A percentile compares a stretch with the other conserved stretches of the same genome.
These are phyloP conservation scores for Phalaenopsis aphrodite DNA, from an alignment of 106 monocot genomes.

Conservation along the genomic window DNA sequence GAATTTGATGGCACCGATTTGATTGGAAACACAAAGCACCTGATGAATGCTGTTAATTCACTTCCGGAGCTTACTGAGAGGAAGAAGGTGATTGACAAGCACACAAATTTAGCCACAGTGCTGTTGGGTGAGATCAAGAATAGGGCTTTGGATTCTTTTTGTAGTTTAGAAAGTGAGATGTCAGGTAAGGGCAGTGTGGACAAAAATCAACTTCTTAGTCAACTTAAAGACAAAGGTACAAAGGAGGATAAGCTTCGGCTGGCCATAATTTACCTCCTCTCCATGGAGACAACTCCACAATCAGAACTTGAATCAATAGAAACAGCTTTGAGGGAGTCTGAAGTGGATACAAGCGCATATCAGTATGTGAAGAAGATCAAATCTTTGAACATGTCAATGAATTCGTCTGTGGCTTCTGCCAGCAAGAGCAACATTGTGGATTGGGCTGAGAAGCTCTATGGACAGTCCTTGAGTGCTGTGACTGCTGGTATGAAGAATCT, in stretches of 20 bases:
- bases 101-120: conserved; percentile 80
- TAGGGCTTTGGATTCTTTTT: conserved; percentile 79
- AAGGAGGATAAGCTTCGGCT: conserved; percentile 79
- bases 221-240: conserved; percentile 76
- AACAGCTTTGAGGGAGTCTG: conserved; percentile 60
- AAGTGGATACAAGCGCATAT: conserved; percentile 72
- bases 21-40: conserved; percentile 80
- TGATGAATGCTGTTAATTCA: conserved; percentile 92
- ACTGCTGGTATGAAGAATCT: conserved; percentile 96
- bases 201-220: conserved; percentile 33
- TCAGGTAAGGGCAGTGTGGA: conserved; percentile 66
- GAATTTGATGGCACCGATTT: conserved; percentile 88
- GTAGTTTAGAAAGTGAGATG: conserved; percentile 75
- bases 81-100: conserved; percentile 90
- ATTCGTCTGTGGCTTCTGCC: conserved; percentile 47
- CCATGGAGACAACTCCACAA: conserved; percentile 65
- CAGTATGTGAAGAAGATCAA: conserved; percentile 92
- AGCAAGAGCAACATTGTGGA: conserved; percentile 89
- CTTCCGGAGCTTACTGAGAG: conserved; percentile 91
- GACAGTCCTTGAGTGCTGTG: conserved; percentile 86
- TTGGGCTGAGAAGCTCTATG: conserved; percentile 96
- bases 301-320: conserved; percentile 80
- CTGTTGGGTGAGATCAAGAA: conserved; percentile 85
- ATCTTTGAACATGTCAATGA: conserved; percentile 68
- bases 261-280: conserved; percentile 80